Percentiles rank a stretch among this genome's conserved stretches.
phyloP scores from a whole-genome alignment of 2,329 filamentous ascomycete genomes.

The Fusarium lateritium region DNA sequence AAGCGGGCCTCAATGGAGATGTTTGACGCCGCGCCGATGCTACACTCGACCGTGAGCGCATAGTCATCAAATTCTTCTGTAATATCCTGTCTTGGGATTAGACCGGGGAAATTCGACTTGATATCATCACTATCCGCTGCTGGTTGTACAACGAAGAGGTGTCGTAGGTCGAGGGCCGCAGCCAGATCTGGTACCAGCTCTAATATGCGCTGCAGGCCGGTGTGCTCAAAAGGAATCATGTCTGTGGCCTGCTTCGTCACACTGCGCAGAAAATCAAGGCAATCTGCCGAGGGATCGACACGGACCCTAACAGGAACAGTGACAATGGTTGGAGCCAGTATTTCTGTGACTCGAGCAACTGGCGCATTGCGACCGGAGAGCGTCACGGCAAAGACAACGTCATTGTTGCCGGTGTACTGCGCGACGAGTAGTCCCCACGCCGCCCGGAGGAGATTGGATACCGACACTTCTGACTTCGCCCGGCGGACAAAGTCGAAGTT shows the following conservation, averaged over 20 bases:
- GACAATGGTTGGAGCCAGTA: not conserved
- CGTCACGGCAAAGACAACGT: constrained; percentile 1
- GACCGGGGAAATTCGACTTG: too few relatives aligned
- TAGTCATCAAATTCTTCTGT: too few relatives aligned
- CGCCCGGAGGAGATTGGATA: not conserved
- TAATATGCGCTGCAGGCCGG: too few relatives aligned
- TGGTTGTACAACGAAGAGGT: too few relatives aligned
- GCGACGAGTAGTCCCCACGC: not conserved
- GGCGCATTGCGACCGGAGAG: not conserved
- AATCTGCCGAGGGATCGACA: rapidly evolving
- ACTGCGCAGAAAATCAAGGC: rapidly evolving
- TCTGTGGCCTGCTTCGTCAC: not conserved
- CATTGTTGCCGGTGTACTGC: not conserved
- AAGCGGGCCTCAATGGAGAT: too few relatives aligned
- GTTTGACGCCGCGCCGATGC: too few relatives aligned
- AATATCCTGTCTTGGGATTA: too few relatives aligned
- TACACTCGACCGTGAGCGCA: too few relatives aligned
- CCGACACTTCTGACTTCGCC: not conserved
- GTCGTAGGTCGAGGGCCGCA: too few relatives aligned
- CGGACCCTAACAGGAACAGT: not conserved
- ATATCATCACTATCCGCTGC: too few relatives aligned
- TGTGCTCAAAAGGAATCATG: constrained; percentile 1
- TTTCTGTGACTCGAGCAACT: not conserved
- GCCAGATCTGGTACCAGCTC: too few relatives aligned
- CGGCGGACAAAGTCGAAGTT: not conserved